Percentiles rank a stretch among this genome's conserved stretches.
phyloP scores from a whole-genome alignment of 441 rosid species.

The Eruca vesicaria region DNA sequence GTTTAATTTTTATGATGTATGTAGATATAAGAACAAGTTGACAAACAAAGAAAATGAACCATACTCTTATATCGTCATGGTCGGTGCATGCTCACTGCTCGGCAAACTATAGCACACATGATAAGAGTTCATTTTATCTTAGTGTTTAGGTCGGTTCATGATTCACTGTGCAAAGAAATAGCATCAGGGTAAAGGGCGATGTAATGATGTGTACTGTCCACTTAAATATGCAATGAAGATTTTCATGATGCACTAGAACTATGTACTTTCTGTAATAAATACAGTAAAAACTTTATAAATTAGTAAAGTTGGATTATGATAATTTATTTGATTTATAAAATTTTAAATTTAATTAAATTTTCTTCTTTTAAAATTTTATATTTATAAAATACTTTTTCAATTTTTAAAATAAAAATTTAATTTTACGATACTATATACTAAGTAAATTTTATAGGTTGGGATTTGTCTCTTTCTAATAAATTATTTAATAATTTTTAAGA shows the following conservation, averaged over 20 bases:
- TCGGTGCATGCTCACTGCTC: conserved; percentile 21
- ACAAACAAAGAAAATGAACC: background rate
- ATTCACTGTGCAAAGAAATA: background rate
- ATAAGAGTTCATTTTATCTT: background rate
- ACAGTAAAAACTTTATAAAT: background rate
- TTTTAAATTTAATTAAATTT: too few species aligned
- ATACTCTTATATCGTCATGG: conserved; percentile 11
- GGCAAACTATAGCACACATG: background rate
- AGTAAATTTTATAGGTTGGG: too few species aligned
- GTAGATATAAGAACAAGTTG: background rate
- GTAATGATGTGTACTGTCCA: background rate
- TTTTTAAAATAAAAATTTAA: too few species aligned
- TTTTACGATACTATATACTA: too few species aligned
- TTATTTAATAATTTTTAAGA: too few species aligned
- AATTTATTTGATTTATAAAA: too few species aligned
- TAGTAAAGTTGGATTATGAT: too few species aligned
- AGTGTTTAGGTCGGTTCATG: conserved; percentile 19
- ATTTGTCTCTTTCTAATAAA: too few species aligned
- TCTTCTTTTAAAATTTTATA: too few species aligned
- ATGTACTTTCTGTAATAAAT: background rate
- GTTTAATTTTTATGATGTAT: background rate
- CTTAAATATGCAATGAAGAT: background rate
- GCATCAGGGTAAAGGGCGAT: background rate
- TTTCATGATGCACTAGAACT: background rate
- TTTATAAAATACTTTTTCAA: too few species aligned